Evolutionary conservation across 768 basidiomycete species (phyloP), one percentile per base, ranked within the genome.

Genomic region (Russula sp.): DNA sequence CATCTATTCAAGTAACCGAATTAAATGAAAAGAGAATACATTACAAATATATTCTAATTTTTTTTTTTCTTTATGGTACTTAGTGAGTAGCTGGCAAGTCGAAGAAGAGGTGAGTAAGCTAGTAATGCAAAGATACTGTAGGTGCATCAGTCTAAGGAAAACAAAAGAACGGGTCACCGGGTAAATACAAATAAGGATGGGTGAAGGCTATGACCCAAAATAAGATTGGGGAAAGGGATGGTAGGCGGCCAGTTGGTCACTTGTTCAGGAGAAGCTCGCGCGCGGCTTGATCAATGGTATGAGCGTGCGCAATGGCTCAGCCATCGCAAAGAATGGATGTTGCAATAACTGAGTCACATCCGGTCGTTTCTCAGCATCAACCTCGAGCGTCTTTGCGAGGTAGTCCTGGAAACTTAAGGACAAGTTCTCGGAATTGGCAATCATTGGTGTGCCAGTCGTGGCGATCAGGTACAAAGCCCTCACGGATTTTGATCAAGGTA

Each of bases 381-480:
- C 96, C 71, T 97, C 94, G 54, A 98, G 79, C 9, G 89, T 88
- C 76, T 89, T 87, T 3, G 87, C 81, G 48, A 99, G 79, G 71
- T 97, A 99, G 72, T 96, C 92, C 57, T 84, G 87, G 79, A 98
- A 98, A 18, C 90, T 81, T 0, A 84, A 71, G 2, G 87, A 89
- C 38, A 90, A 76, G 56, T 81, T 76, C 70, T 88, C 87, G 9
- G 94, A 94, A 75, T 97, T 98, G 58, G 92, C 89, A 69, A 99
- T 93, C 59, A 89, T 90, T 0, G 97, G 97, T 22, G 96, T 98
- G 32, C 96, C 96, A 70, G 97, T 98, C 6, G 96, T 99, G 1
- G 95, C 95, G 71, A 99, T 99, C 54, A 99, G 84, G 75, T 98
- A 99, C 50, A 98, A 78, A 3, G 97, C 97, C 75, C 95, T 97